Base-by-base conservation (phyloP, 2,329 filamentous ascomycete genomes). In the Colletotrichum brevisporum region DNA sequence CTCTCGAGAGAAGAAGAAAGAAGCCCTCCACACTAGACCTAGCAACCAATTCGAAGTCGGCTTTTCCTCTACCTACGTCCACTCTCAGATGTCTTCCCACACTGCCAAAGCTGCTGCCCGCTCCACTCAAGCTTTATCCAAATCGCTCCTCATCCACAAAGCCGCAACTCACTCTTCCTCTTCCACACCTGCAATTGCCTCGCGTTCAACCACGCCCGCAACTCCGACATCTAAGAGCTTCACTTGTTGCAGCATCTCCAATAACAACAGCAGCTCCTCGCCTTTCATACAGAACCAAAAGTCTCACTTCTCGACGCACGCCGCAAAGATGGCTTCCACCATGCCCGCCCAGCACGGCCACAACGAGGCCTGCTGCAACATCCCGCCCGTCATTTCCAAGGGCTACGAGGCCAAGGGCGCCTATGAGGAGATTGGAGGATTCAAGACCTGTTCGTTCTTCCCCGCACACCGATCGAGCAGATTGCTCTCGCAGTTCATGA, bases 301-400 rank as follows among this genome's bases (percentile, higher is more conserved):
- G 27, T 56, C 50, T 4, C 26, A 12, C 10, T 50, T 63, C 24
- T 56, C 54, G 39, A 59, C 64, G 21, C 60, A 58, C 45, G 27
- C 64, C 51, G 61, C 71, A 21, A 71, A 45, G n/a, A 86, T 86
- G 84, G 50, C 59, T 4, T 84, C 85, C 74, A 80, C 83, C 41
- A 86, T 86, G 83, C 82, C 82, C 50, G 84, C 85, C 24, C 81
- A 83, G 68, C 81, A 83, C 75, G 86, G 86, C 78, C 86, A 89
- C 78, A 86, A 82, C 75, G 80, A 83, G 77, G 83, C 86, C 74
- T 89, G 87, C 82, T 89, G 87, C 77, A 88, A 86, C 75, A 83
- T 89, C 59, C 86, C 89, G 9, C 87, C 89, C 6, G 83, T 90
- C 52, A 80, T 89, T n/a, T 76, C 83, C 6, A 83, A 85, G 72